phyloP scores from a whole-genome alignment of 441 rosid genomes.

The Croton setiger region DNA sequence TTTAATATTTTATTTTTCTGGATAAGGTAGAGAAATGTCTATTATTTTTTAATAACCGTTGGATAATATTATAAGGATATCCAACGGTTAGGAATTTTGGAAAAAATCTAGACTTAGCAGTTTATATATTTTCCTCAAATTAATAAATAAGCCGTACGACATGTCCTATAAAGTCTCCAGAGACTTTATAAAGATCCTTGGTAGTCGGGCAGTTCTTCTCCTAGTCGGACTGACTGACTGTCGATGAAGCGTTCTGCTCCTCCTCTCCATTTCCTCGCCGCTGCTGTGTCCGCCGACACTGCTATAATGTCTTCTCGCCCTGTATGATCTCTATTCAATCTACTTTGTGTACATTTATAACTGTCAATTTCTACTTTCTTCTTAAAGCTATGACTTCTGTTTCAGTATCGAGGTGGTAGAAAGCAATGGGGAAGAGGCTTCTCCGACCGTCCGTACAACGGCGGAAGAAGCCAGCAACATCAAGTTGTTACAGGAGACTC shows the following conservation, averaged over 20 bases:
- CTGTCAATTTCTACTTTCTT: neutral
- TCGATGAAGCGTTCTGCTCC: constrained; percentile 27
- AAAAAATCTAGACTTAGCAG: neutral
- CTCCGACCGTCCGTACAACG: constrained; percentile 38
- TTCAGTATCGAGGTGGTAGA: constrained; percentile 63
- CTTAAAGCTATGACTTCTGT: neutral
- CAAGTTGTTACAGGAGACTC: constrained; percentile 45
- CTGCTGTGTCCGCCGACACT: constrained; percentile 22
- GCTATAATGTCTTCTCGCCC: constrained; percentile 40
- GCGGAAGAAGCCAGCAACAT: constrained; percentile 36
- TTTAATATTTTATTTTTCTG: too few species aligned
- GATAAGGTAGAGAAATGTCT: neutral
- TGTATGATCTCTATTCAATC: constrained; percentile 26
- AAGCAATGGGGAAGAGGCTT: constrained; percentile 41
- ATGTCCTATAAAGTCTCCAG: neutral
- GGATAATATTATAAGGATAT: neutral
- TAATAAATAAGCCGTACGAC: neutral
- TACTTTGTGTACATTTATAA: neutral
- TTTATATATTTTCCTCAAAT: too few species aligned
- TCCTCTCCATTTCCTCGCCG: constrained; percentile 30
- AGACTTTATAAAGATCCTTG: neutral
- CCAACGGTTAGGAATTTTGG: neutral
- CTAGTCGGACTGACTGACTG: neutral
- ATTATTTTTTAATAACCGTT: neutral
- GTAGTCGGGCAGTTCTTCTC: neutral